These are phyloP conservation scores for Zasmidium cellare DNA, from an alignment of 2,329 filamentous ascomycete species.

Conservation along the genomic window DNA sequence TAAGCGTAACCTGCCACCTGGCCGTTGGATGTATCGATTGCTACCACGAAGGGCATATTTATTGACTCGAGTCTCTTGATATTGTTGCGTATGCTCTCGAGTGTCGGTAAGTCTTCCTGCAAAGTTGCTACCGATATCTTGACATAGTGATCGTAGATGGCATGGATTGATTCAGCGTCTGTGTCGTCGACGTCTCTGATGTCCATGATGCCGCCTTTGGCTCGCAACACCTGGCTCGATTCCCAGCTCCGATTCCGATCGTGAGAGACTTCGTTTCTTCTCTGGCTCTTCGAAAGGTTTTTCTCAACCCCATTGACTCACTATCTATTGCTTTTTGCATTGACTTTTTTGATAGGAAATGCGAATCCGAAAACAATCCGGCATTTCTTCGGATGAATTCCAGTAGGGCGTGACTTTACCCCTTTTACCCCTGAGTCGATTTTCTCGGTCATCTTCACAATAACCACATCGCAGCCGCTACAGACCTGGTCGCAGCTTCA, in stretches of 20 bases:
- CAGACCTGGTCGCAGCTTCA: too few relatives aligned
- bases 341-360: background rate
- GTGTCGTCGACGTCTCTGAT: constrained; percentile 11
- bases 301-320: background rate
- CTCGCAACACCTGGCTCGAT: background rate
- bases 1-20: constrained; percentile 19
- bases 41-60: constrained; percentile 19
- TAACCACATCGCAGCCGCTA: too few relatives aligned
- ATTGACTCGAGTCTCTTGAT: constrained; percentile 2
- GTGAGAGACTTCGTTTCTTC: too few relatives aligned
- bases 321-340: background rate
- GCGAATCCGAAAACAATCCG: background rate
- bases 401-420: background rate
- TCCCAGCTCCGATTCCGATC: too few relatives aligned
- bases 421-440: background rate
- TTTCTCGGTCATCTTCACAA: background rate
- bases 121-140: constrained; percentile 17
- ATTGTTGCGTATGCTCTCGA: constrained; percentile 4
- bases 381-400: background rate
- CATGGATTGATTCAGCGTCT: constrained; percentile 11
- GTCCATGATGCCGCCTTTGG: background rate
- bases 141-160: constrained; percentile 20
- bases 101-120: constrained; percentile 9
- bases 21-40: background rate
- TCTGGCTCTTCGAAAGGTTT: too few relatives aligned